A percentile compares a stretch with the other conserved stretches of the same genome.
Evolutionary conservation across 1,284 basidiomycete species (phyloP).

Genomic region (Ganoderma lingzhi): DNA sequence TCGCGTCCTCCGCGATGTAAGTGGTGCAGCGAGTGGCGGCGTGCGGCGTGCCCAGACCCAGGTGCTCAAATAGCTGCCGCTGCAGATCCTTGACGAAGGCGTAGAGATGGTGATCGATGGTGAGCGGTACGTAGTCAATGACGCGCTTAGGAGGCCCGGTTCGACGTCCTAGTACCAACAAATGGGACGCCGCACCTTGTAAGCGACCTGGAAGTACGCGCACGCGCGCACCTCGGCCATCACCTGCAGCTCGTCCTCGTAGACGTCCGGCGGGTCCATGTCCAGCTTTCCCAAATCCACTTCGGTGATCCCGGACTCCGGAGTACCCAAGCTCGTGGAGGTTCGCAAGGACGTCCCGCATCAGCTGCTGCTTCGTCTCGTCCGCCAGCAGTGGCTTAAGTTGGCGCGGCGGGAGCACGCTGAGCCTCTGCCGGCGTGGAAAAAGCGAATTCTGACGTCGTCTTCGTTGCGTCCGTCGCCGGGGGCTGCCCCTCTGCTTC

Average conservation of each 20-base stretch:
- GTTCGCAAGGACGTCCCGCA: constrained; percentile 36
- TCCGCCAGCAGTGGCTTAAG: too few species aligned
- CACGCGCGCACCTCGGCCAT: constrained; percentile 61
- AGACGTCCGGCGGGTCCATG: constrained; percentile 49
- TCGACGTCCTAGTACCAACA: too few species aligned
- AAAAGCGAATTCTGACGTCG: too few species aligned
- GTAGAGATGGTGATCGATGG: constrained; percentile 53
- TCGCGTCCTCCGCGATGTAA: constrained; percentile 54
- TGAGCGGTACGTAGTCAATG: constrained; percentile 54
- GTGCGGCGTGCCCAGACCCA: constrained; percentile 48
- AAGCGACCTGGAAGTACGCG: constrained; percentile 59
- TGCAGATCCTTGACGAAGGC: constrained; percentile 47
- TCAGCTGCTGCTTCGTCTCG: too few species aligned
- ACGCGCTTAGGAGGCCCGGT: constrained; percentile 45
- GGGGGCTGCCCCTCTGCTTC: constrained; percentile 12
- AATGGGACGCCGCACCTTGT: constrained; percentile 46
- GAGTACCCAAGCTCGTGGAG: constrained; percentile 46
- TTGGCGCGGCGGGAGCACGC: too few species aligned
- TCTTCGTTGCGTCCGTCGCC: too few species aligned
- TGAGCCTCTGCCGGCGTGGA: too few species aligned
- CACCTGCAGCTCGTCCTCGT: constrained; percentile 50
- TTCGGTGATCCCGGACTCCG: constrained; percentile 33
- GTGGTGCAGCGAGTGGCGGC: constrained; percentile 46
- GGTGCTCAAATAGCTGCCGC: constrained; percentile 46
- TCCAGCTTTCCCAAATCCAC: constrained; percentile 51